phyloP scores from a whole-genome alignment of 495 filamentous ascomycete genomes.

The Penicillium lividum region DNA sequence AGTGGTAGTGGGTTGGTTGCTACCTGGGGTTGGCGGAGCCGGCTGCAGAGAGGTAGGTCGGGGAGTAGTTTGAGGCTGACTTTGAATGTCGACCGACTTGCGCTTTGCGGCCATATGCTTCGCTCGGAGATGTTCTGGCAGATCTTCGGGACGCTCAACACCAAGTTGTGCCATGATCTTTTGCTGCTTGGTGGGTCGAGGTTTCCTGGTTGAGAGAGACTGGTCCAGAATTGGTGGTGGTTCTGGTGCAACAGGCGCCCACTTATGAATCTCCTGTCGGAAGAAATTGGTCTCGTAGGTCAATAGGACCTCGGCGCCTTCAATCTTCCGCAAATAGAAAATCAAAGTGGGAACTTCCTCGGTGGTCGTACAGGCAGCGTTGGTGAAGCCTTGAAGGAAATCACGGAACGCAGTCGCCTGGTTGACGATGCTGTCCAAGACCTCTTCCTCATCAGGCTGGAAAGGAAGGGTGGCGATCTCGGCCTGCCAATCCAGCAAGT shows the following conservation, averaged over 20 bases:
- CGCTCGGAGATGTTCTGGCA: constrained; percentile 75
- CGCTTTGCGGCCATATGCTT: constrained; percentile 66
- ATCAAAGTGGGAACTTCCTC: constrained; percentile 87
- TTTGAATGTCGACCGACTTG: constrained; percentile 41
- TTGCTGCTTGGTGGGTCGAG: constrained; percentile 94
- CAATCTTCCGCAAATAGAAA: constrained; percentile 98
- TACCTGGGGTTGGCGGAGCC: constrained; percentile 28
- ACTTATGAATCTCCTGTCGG: constrained; percentile 92
- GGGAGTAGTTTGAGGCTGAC: constrained; percentile 5
- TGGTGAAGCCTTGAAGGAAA: constrained; percentile 78
- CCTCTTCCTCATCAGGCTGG: constrained; percentile 92
- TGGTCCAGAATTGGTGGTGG: constrained; percentile 77
- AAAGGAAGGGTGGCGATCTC: constrained; percentile 85
- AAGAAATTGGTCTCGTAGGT: constrained; percentile 96
- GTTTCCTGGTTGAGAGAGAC: constrained; percentile 94
- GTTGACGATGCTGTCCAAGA: constrained; percentile 78
- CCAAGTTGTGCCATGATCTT: constrained; percentile 89
- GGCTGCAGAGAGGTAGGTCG: constrained; percentile 33
- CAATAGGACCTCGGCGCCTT: constrained; percentile 93
- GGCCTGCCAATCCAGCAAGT: constrained; percentile 82
- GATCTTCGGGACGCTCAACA: constrained; percentile 82
- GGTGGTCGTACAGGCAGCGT: constrained; percentile 73
- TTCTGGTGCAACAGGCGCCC: constrained; percentile 87
- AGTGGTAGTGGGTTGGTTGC: constrained; percentile 25
- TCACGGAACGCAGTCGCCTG: constrained; percentile 82